A percentile compares a stretch with the other conserved stretches of the same genome.
Evolutionary conservation across 257 asterid genomes (phyloP).

Genomic region (Przewalskia tangutica): DNA sequence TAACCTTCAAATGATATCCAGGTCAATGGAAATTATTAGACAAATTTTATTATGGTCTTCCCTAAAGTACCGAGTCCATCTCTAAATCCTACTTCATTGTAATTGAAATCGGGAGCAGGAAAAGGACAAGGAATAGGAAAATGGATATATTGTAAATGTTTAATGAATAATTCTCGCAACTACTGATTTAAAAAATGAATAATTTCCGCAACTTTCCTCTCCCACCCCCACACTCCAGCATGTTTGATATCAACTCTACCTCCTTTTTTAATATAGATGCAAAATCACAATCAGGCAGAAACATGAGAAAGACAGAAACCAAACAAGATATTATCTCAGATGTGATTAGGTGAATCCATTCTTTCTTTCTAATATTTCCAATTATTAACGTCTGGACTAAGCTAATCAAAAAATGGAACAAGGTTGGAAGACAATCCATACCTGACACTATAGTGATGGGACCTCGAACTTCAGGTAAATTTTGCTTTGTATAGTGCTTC

Average conservation of each 20-base stretch:
- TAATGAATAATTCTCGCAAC: no score
- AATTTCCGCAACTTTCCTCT: not conserved
- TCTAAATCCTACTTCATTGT: not conserved
- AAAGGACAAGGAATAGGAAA: not conserved
- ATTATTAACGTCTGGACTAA: not conserved
- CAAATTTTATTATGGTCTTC: not conserved
- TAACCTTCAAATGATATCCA: not conserved
- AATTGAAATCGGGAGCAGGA: not conserved
- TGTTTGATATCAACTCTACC: not conserved
- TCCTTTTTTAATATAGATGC: not conserved
- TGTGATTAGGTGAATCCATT: not conserved
- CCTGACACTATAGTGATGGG: constrained; percentile 96
- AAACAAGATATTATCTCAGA: not conserved
- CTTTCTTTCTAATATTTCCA: not conserved
- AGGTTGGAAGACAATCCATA: constrained; percentile 18
- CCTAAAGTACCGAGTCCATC: not conserved
- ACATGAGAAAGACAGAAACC: not conserved
- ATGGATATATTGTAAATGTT: not conserved
- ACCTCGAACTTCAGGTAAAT: constrained; percentile 88
- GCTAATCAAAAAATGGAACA: not conserved
- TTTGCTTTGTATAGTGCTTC: constrained; percentile 88
- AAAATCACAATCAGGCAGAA: not conserved
- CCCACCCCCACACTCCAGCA: not conserved
- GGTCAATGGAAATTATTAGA: not conserved
- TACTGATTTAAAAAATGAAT: not conserved